These are phyloP conservation scores for Cryptococcus sp. DNA, from an alignment of 1,284 basidiomycete genomes.

Conservation along the genomic window DNA sequence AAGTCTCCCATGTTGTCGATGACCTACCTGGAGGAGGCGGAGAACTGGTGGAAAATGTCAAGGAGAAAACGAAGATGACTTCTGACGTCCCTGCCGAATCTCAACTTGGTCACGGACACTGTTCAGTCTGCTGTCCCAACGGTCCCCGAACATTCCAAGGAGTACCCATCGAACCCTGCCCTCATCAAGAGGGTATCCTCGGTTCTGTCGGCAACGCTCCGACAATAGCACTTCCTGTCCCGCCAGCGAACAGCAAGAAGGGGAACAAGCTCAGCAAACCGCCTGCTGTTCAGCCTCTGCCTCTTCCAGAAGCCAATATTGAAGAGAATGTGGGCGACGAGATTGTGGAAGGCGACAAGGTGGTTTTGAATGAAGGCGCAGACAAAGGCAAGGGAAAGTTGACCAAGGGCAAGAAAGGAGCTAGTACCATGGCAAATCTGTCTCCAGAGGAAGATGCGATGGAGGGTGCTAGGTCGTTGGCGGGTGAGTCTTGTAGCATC, in stretches of 20 bases:
- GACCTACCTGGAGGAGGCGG: too few species aligned
- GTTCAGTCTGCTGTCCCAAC: slow-evolving; percentile 37
- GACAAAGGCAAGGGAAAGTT: slow-evolving; percentile 19
- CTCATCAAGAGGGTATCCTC: slow-evolving; percentile 31
- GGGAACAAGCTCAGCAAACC: not conserved
- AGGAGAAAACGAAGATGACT: slow-evolving; percentile 1
- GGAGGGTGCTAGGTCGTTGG: slow-evolving; percentile 41
- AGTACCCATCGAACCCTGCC: slow-evolving; percentile 30
- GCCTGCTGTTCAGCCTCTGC: not conserved
- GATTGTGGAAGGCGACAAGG: slow-evolving; percentile 3
- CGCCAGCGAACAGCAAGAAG: not conserved
- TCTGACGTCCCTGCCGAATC: slow-evolving; percentile 17
- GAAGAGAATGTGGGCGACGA: not conserved
- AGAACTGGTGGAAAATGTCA: too few species aligned
- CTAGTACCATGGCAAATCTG: not conserved
- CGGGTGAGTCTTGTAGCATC: slow-evolving; percentile 26
- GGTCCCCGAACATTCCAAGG: slow-evolving; percentile 23
- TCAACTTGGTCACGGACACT: slow-evolving; percentile 29
- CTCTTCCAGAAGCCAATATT: not conserved
- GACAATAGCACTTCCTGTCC: not conserved
- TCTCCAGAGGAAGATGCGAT: slow-evolving; percentile 29
- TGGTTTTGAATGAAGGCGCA: not conserved
- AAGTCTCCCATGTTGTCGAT: slow-evolving; percentile 11
- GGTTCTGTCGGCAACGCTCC: not conserved
- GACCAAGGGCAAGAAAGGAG: slow-evolving; percentile 25